Base-by-base conservation (phyloP, 2,329 filamentous ascomycete species). In the Verticillium tricorpus region DNA sequence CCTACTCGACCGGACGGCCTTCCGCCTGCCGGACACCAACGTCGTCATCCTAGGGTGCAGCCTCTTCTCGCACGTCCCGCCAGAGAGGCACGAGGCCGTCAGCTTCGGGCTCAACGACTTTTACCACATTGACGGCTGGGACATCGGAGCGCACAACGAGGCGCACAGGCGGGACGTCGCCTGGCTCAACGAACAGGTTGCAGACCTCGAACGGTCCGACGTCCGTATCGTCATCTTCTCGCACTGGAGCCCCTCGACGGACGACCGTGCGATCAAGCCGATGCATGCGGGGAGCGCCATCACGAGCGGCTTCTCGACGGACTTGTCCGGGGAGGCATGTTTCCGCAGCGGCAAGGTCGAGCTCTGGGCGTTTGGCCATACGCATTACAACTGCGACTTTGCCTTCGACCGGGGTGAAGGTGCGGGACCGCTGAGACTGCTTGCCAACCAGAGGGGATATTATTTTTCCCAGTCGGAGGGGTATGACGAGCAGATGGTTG, bases 41-140 rank as follows among this genome's bases (percentile, higher is more conserved):
- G 70, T 68, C n/a, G 66, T 71, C 9, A 61, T 80, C 32, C 67
- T 77, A 5, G 74, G 72, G 12, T 75, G 73, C 62, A 76, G 78
- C 2, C 72, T 87, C 2, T 84, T 82, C 70, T 85, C 84, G 0
- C 60, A 69, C 9, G 71, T 86, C 31, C 73, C 76, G 1, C 60
- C 72, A 0, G 67, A 73, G n/a, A 72, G 77, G 7, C 64, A 67
- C 8, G 70, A 74, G 37, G 67, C 62, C 0, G 77, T 85, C 15
- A 75, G 74, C 57, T 67, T 76, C 39, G 73, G 78, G 0, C 65
- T 85, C 9, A 82, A 82, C 55, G 82, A 85, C 70, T 86, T 86
- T 64, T 82, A 77, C 65, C 67, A 77, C 1, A 84, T 76, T n/a
- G 56, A 67, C 0, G 68, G 73, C 5, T 81, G 79, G 78, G 68